Percentiles rank a stretch among this genome's conserved stretches.
phyloP scores from a whole-genome alignment of 23 red algal genomes.

The Porphyridium purpureum region DNA sequence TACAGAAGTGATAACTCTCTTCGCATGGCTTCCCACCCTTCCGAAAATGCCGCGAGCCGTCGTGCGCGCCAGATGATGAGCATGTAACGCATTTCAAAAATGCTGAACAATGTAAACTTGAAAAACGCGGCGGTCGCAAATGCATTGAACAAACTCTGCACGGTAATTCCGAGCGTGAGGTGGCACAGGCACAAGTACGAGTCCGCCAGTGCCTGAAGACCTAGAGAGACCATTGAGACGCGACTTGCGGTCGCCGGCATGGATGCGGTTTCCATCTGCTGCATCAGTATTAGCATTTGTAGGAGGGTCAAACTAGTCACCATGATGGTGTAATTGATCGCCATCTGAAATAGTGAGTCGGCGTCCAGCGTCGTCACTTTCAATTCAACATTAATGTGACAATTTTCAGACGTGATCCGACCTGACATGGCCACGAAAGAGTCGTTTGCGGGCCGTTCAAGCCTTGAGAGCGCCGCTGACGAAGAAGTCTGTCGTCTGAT shows the following conservation, averaged over 20 bases:
- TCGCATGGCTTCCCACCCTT: slow-evolving; percentile 83
- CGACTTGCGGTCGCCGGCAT: slow-evolving; percentile 50
- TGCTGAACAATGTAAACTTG: slow-evolving; percentile 76
- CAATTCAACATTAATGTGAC: slow-evolving; percentile 20
- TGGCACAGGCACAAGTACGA: slow-evolving; percentile 75
- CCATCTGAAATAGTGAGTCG: slow-evolving; percentile 41
- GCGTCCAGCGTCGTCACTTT: slow-evolving; percentile 56
- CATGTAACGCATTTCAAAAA: slow-evolving; percentile 83
- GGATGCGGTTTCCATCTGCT: slow-evolving; percentile 75
- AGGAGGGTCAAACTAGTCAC: slow-evolving; percentile 43
- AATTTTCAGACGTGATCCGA: slow-evolving; percentile 16
- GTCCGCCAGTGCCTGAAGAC: slow-evolving; percentile 71
- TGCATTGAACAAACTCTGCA: slow-evolving; percentile 72
- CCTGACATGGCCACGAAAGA: slow-evolving; percentile 55
- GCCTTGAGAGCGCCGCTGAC: not conserved
- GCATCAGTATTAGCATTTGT: slow-evolving; percentile 55
- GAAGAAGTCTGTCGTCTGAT: not conserved
- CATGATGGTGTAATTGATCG: slow-evolving; percentile 72
- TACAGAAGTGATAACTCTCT: slow-evolving; percentile 76
- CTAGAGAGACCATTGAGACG: slow-evolving; percentile 57
- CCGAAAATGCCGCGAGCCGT: slow-evolving; percentile 36
- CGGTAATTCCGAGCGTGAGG: slow-evolving; percentile 59
- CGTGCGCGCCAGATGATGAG: slow-evolving; percentile 80
- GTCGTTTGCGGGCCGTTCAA: not conserved
- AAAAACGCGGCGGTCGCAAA: slow-evolving; percentile 91